phyloP scores from a whole-genome alignment of 2,329 filamentous ascomycete genomes.

The Colletotrichum camelliae region DNA sequence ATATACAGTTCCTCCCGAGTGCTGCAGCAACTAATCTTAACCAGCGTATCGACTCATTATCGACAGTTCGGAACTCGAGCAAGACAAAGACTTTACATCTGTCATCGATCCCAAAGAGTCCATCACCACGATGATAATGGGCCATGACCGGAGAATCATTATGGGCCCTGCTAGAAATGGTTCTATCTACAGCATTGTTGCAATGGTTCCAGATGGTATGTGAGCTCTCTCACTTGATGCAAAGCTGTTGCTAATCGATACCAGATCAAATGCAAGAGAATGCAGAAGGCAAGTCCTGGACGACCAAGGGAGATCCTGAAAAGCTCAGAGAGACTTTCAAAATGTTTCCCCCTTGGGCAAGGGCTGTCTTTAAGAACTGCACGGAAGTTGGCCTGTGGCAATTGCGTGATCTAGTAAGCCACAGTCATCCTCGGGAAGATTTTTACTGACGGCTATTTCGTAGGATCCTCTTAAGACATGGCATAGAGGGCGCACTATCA shows the following conservation, averaged over 20 bases:
- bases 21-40: neutral
- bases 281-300: constrained; percentile 42
- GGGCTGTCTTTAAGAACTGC: constrained; percentile 33
- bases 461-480: constrained; percentile 41
- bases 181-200: constrained; percentile 46
- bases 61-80: constrained; percentile 12
- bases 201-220: constrained; percentile 44
- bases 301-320: constrained; percentile 36
- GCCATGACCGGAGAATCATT: constrained; percentile 44
- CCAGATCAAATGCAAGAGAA: constrained; percentile 41
- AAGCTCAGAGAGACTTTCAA: constrained; percentile 44
- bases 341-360: constrained; percentile 46
- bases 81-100: constrained; percentile 15
- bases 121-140: constrained; percentile 51
- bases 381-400: constrained; percentile 47
- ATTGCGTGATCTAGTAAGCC: constrained; percentile 39
- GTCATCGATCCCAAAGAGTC: constrained; percentile 41
- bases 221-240: neutral
- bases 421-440: neutral
- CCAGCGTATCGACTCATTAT: constrained; percentile 40
- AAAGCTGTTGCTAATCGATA: neutral
- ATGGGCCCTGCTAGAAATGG: constrained; percentile 50
- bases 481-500: constrained; percentile 25
- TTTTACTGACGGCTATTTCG: neutral
- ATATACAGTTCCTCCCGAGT: accelerated